phyloP scores from a whole-genome alignment of 306 rosid genomes.

The Quillaja saponaria region DNA sequence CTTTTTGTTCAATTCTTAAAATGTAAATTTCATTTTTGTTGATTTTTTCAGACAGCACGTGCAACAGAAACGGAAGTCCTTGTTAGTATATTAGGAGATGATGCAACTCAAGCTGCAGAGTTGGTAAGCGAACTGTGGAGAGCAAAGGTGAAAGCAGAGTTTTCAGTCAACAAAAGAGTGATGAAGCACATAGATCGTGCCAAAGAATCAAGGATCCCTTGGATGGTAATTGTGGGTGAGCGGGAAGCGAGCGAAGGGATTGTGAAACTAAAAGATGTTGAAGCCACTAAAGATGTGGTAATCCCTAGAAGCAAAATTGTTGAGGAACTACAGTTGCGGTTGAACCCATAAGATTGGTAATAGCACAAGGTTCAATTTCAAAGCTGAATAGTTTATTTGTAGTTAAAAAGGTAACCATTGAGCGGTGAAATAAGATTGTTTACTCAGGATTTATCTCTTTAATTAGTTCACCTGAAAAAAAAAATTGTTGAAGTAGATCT shows the following conservation, averaged over 20 bases:
- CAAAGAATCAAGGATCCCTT: constrained; percentile 74
- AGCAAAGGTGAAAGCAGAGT: constrained; percentile 61
- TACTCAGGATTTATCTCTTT: too few relatives aligned
- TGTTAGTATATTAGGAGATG: constrained; percentile 77
- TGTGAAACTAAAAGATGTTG: constrained; percentile 58
- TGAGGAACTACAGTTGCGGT: constrained; percentile 58
- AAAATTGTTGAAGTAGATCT: too few relatives aligned
- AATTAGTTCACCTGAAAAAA: too few relatives aligned
- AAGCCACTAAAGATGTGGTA: constrained; percentile 37
- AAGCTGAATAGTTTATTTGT: too few relatives aligned
- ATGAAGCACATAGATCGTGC: constrained; percentile 75
- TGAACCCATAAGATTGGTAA: constrained; percentile 30
- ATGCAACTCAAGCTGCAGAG: constrained; percentile 63
- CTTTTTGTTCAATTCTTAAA: not conserved
- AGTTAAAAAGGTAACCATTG: too few relatives aligned
- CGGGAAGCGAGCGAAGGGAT: constrained; percentile 64
- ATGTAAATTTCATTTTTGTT: constrained; percentile 9
- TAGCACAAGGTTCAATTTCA: not conserved
- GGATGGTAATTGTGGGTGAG: constrained; percentile 80
- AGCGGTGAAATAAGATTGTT: too few relatives aligned
- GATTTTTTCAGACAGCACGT: constrained; percentile 54
- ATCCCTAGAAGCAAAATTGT: constrained; percentile 53
- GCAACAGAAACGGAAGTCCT: constrained; percentile 83
- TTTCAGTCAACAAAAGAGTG: constrained; percentile 56
- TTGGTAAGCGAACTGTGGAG: constrained; percentile 77